Evolutionary conservation across 2,329 filamentous ascomycete species (phyloP), one percentile per base, ranked within the genome.

Genomic region (Talaromyces sp.): DNA sequence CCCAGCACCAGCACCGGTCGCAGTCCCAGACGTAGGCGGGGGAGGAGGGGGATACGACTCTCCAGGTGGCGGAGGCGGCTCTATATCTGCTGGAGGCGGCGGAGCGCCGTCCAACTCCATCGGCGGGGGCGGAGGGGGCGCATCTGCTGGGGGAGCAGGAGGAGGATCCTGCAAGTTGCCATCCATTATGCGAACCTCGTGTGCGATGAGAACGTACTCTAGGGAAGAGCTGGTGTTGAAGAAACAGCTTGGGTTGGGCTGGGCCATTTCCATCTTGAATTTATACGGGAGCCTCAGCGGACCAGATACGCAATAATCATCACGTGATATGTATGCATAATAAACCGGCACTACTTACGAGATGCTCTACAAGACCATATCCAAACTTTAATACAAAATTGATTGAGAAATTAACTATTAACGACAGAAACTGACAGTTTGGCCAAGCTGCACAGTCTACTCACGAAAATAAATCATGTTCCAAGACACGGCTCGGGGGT

Each of bases 61-160:
- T 52, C 74, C 73, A 61, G 74, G 74, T n/a, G 76, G 77, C 62
- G 78, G 78, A 60, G 79, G 79, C 62, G 79, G 77, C 62, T 59
- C 65, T 39, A 69, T 66, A 57, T 75, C 72, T 62, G 74, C 72
- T 13, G 76, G 76, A 61, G 78, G 78, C 59, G 79, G 79, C 63
- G 79, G 77, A 63, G 71, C 70, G 58, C 77, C 78, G 39, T 80
- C 80, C 63, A 79, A 78, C 28, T 75, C 72, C 63, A 72, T 69
- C 61, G 74, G 74, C 19, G 76, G 73, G 47, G 73, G 73, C 15
- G 77, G 77, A 60, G 78, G 77, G 27, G 77, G 76, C 49, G 56
- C 56, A 13, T 78, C 77, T 49, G 78, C 78, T 49, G 80, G 80
- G 62, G 80, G 79, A 36, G 73, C 72, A 62, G 72, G 70, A 60